These are phyloP conservation scores for Boletus huronensis DNA, from an alignment of 768 basidiomycete genomes.

Conservation along the genomic window DNA sequence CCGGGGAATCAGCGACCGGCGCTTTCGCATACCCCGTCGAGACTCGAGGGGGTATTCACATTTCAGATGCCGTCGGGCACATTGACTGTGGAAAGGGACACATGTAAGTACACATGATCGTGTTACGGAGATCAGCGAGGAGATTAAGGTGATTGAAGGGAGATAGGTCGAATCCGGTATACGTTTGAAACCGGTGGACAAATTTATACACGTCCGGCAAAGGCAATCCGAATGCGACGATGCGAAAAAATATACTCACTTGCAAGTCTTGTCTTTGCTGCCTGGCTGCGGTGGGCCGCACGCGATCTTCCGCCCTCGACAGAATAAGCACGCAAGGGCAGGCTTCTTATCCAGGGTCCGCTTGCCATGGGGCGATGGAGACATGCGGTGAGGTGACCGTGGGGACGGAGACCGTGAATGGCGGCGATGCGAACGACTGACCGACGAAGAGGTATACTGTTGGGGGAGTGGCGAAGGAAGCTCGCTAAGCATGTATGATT, in stretches of 20 bases:
- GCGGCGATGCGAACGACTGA: constrained; percentile 18
- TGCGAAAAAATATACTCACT: constrained; percentile 42
- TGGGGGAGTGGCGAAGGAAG: constrained; percentile 11
- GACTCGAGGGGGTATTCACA: constrained; percentile 74
- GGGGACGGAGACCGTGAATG: constrained; percentile 30
- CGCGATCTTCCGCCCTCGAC: constrained; percentile 65
- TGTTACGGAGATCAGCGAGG: constrained; percentile 28
- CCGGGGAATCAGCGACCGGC: constrained; percentile 35
- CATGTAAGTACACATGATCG: constrained; percentile 23
- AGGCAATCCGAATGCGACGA: background rate
- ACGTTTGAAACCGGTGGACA: constrained; percentile 11
- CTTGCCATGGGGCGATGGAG: constrained; percentile 23
- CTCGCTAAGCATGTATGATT: constrained; percentile 21
- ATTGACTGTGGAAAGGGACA: constrained; percentile 51
- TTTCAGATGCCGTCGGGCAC: constrained; percentile 61
- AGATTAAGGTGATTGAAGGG: constrained; percentile 20
- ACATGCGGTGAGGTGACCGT: constrained; percentile 15
- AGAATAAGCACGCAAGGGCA: constrained; percentile 61
- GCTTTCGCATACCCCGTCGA: constrained; percentile 60
- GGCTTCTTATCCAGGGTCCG: constrained; percentile 49
- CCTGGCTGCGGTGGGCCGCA: constrained; percentile 57
- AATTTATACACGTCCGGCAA: constrained; percentile 5
- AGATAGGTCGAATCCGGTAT: constrained; percentile 18
- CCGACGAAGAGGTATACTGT: constrained; percentile 12
- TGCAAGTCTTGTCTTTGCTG: constrained; percentile 58